These are phyloP conservation scores for Cyberlindnera bimundalis DNA, from an alignment of 805 yeast species.

Conservation along the genomic window DNA sequence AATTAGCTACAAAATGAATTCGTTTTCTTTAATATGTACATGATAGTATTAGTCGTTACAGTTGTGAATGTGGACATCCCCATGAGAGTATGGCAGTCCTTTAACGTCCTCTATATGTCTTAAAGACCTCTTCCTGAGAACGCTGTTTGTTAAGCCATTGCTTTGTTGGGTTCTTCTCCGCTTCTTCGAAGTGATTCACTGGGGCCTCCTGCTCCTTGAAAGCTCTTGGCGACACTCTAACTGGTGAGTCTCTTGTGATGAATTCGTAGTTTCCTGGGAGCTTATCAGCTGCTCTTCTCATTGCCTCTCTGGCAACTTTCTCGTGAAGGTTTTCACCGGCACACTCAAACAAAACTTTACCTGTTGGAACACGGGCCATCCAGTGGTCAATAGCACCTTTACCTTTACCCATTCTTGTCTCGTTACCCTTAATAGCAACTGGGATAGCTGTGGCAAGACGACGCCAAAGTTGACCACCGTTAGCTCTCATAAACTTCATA, in stretches of 20 bases:
- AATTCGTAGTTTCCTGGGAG: conserved; percentile 92
- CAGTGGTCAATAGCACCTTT: conserved; percentile 97
- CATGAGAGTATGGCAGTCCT: too few species aligned
- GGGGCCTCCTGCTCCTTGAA: conserved; percentile 44
- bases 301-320: conserved; percentile 83
- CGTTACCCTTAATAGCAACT: conserved; percentile 95
- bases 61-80: too few species aligned
- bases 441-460: conserved; percentile 83
- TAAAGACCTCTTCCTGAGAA: conserved; percentile 49
- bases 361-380: conserved; percentile 96
- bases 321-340: conserved; percentile 75
- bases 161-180: conserved; percentile 61
- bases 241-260: conserved; percentile 56
- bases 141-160: conserved; percentile 54
- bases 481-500: conserved; percentile 77
- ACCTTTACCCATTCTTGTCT: conserved; percentile 99
- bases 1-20: too few species aligned
- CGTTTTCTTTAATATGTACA: conserved; percentile 9
- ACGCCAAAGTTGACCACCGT: conserved; percentile 71
- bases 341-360: conserved; percentile 87
- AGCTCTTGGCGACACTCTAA: conserved; percentile 67
- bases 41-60: conserved; percentile 1
- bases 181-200: conserved; percentile 51
- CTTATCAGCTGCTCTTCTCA: conserved; percentile 85
- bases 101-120: conserved; percentile 60